Conservation (phyloP, 148 eudicot genomes). For the Cornus suecica region DNA sequence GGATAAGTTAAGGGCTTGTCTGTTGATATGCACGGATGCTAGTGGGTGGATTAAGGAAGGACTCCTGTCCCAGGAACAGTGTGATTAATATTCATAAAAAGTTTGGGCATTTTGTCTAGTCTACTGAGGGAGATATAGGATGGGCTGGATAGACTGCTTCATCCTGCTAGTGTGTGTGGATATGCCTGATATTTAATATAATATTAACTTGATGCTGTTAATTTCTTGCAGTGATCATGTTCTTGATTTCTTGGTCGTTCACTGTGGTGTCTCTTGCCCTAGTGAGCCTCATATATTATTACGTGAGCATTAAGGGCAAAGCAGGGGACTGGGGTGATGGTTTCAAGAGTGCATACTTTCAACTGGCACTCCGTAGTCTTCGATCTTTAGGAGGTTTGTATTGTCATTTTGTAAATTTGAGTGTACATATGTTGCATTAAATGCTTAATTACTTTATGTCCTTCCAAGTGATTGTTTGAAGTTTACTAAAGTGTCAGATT, state of each 20-base stretch:
- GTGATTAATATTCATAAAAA: not conserved
- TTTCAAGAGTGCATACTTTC: constrained; percentile 99
- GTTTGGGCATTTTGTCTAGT: not conserved
- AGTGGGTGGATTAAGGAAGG: not conserved
- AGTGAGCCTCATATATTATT: constrained; percentile 91
- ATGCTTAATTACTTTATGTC: not conserved
- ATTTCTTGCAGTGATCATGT: constrained; percentile 87
- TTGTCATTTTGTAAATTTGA: not conserved
- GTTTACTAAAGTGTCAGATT: not conserved
- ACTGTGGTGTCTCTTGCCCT: constrained; percentile 92
- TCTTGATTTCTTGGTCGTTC: constrained; percentile 95
- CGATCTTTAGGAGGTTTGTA: constrained; percentile 90
- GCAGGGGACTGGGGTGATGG: constrained; percentile 99
- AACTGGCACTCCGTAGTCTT: constrained; percentile 95
- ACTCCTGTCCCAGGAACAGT: not conserved
- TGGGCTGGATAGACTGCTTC: not conserved
- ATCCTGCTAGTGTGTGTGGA: not conserved
- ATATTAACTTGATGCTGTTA: constrained; percentile 6
- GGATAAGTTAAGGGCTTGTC: not conserved
- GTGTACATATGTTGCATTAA: not conserved
- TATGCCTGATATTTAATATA: not conserved
- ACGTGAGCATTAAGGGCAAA: constrained; percentile 93
- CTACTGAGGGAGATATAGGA: not conserved
- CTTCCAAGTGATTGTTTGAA: not conserved
- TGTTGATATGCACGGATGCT: not conserved